These are phyloP conservation scores for Euphrasia arctica DNA, from an alignment of 305 asterid species.

Conservation along the genomic window DNA sequence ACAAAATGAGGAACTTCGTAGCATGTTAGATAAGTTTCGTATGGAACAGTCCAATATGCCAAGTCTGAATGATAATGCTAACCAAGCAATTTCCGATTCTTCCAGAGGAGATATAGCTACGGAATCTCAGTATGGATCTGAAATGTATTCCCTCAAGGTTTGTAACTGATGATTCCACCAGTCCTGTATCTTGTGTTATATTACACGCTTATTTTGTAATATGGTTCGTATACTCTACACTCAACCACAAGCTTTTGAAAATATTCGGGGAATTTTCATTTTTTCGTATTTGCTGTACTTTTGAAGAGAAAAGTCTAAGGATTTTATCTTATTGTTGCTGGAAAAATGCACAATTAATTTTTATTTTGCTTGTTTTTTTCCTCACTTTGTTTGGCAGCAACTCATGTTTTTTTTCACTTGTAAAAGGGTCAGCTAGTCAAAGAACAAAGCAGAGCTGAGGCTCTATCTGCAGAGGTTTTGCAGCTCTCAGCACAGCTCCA, in stretches of 20 bases:
- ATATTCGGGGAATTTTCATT: background rate
- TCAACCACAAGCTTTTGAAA: background rate
- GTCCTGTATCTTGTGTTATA: background rate
- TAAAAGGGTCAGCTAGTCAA: slow-evolving; percentile 58
- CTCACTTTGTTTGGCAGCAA: background rate
- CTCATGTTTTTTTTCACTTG: slow-evolving; percentile 15
- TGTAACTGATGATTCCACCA: slow-evolving; percentile 23
- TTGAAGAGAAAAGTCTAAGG: background rate
- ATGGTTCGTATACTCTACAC: background rate
- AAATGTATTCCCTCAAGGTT: slow-evolving; percentile 65
- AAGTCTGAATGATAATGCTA: slow-evolving; percentile 34
- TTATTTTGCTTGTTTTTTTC: background rate
- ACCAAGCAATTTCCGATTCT: slow-evolving; percentile 36
- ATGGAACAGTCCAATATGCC: slow-evolving; percentile 50
- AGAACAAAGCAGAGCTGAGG: slow-evolving; percentile 84
- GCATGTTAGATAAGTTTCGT: slow-evolving; percentile 63
- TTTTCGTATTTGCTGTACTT: background rate
- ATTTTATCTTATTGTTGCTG: background rate
- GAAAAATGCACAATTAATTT: slow-evolving; percentile 13
- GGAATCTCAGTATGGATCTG: slow-evolving; percentile 39
- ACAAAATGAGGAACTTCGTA: slow-evolving; percentile 91
- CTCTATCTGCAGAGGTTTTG: slow-evolving; percentile 75
- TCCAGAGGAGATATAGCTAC: slow-evolving; percentile 35
- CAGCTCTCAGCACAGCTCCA: slow-evolving; percentile 81
- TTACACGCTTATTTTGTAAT: background rate